A percentile compares a stretch with the other conserved stretches of the same genome.
These are phyloP conservation scores for Leishmania amazonensis DNA, from an alignment of 208 protist genomes.

Conservation along the genomic window DNA sequence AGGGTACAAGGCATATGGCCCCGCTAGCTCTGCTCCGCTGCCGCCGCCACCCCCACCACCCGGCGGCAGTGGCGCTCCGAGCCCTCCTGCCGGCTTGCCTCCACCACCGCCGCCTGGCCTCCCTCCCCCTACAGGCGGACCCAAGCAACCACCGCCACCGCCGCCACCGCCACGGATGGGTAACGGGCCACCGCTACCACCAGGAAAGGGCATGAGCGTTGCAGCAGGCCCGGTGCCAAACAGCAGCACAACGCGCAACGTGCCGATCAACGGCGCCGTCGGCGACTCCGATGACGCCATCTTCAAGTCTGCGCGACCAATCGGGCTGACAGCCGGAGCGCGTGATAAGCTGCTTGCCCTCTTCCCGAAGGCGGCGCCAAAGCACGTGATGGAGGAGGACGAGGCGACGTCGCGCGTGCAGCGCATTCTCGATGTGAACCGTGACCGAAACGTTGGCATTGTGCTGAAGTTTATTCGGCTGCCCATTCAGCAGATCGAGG, in stretches of 20 bases:
- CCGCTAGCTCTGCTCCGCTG: not conserved
- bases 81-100: constrained; percentile 26
- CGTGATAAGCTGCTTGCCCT: constrained; percentile 21
- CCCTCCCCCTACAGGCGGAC: constrained; percentile 15
- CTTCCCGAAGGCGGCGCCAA: constrained; percentile 35
- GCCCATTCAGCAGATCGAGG: constrained; percentile 75
- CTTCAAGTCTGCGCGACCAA: constrained; percentile 5
- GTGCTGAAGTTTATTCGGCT: constrained; percentile 80
- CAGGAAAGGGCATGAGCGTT: constrained; percentile 13
- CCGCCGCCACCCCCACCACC: constrained; percentile 21
- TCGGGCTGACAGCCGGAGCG: constrained; percentile 15
- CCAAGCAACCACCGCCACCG: constrained; percentile 21
- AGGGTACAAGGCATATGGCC: not conserved
- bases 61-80: constrained; percentile 4
- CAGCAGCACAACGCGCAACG: constrained; percentile 42
- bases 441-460: constrained; percentile 78
- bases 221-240: constrained; percentile 2
- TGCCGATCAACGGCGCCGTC: constrained; percentile 54
- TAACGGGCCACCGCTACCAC: constrained; percentile 25
- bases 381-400: constrained; percentile 23
- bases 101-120: constrained; percentile 28
- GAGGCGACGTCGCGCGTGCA: constrained; percentile 6
- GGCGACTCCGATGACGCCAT: constrained; percentile 43
- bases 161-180: constrained; percentile 32
- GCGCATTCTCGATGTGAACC: constrained; percentile 49